A percentile compares a stretch with the other conserved stretches of the same genome.
Evolutionary conservation across 2,329 filamentous ascomycete species (phyloP).

Genomic region (Colletotrichum sp.): DNA sequence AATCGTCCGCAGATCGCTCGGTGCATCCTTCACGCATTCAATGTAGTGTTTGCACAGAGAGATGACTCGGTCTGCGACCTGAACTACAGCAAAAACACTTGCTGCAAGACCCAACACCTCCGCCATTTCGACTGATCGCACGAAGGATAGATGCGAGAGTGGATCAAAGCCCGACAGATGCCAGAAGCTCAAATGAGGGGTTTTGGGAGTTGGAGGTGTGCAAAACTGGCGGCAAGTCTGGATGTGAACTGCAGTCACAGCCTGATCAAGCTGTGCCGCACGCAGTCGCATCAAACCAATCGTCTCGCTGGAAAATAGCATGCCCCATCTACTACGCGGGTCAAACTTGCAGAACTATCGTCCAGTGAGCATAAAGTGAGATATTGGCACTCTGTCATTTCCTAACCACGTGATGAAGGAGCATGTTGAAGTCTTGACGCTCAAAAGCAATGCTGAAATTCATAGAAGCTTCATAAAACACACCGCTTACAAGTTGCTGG

Average conservation of each 20-base stretch:
- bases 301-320: no score
- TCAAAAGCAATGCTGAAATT: background rate
- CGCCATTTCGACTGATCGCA: background rate
- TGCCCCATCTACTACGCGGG: no score
- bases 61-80: background rate
- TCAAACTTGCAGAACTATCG: no score
- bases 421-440: accelerated
- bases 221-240: background rate
- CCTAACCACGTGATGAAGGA: background rate
- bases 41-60: background rate
- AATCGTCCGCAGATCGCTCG: background rate
- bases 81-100: background rate
- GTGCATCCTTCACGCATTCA: background rate
- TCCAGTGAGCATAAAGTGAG: no score
- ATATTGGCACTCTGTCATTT: no score
- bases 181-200: background rate
- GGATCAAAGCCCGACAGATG: no score
- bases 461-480: background rate
- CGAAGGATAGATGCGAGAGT: no score
- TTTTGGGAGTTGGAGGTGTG: accelerated
- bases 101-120: background rate
- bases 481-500: background rate
- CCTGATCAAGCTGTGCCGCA: no score
- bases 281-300: no score
- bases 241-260: no score